phyloP scores from a whole-genome alignment of 768 basidiomycete genomes.

The Leccinum disarticulatum region DNA sequence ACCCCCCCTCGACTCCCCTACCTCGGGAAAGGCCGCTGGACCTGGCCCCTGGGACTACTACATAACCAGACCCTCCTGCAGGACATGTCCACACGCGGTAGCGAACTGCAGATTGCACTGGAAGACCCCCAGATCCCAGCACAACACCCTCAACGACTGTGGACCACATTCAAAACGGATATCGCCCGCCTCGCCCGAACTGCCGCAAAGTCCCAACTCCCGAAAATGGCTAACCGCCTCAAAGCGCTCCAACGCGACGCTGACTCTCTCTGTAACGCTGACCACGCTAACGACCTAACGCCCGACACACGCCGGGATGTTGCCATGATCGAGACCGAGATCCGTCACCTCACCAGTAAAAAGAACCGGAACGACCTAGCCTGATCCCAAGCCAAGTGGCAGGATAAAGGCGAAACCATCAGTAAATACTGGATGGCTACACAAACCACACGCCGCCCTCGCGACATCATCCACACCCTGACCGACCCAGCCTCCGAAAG shows the following conservation, averaged over 20 bases:
- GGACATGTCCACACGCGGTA: neutral
- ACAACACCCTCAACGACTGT: neutral
- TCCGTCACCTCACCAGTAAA: neutral
- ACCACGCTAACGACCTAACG: neutral
- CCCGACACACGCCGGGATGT: neutral
- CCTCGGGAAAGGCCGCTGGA: neutral
- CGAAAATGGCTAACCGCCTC: neutral
- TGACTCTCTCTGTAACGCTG: too few species aligned
- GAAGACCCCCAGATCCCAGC: neutral
- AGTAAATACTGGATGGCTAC: slow-evolving; percentile 23
- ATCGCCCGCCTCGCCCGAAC: neutral
- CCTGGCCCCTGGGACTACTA: neutral
- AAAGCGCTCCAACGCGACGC: neutral
- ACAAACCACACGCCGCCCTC: neutral
- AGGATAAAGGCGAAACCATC: neutral
- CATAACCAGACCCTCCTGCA: neutral
- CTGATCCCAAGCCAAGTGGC: neutral
- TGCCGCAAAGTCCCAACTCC: neutral
- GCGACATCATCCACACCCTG: slow-evolving; percentile 22
- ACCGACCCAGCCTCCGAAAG: neutral
- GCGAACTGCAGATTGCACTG: neutral
- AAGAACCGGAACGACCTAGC: neutral
- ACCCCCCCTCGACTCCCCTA: neutral
- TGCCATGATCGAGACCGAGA: neutral
- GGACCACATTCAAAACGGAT: neutral